Conservation (phyloP, 1,284 basidiomycete genomes). For the Tremellales sp. region DNA sequence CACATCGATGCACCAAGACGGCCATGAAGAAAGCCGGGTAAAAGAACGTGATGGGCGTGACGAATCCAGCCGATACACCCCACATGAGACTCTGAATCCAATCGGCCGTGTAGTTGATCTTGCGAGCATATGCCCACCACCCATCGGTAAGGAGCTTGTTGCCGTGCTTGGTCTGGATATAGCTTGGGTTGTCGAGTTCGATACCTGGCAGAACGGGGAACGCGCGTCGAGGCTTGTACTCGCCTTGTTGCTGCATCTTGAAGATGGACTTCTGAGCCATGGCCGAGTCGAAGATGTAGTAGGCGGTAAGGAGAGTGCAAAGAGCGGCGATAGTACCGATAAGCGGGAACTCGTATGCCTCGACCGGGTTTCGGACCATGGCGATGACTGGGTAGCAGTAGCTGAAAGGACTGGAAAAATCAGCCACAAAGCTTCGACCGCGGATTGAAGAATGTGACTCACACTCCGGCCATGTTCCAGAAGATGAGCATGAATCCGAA, state of each 20-base stretch:
- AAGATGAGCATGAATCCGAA: conserved; percentile 93
- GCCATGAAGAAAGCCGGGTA: conserved; percentile 90
- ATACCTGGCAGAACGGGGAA: conserved; percentile 92
- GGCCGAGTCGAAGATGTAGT: conserved; percentile 80
- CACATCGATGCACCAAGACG: conserved; percentile 80
- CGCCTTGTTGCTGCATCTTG: conserved; percentile 94
- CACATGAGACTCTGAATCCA: conserved; percentile 76
- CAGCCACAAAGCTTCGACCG: conserved; percentile 52
- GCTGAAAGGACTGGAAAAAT: conserved; percentile 55
- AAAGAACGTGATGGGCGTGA: conserved; percentile 88
- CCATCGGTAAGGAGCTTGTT: conserved; percentile 54
- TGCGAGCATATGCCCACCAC: conserved; percentile 71
- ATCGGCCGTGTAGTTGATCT: conserved; percentile 52
- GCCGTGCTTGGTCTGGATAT: conserved; percentile 90
- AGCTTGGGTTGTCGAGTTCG: conserved; percentile 82
- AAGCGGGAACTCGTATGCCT: conserved; percentile 80
- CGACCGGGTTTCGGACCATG: conserved; percentile 91
- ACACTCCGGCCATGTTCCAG: conserved; percentile 91
- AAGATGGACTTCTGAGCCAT: conserved; percentile 98
- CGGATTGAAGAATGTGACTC: conserved; percentile 8
- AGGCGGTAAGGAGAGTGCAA: conserved; percentile 70
- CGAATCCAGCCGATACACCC: conserved; percentile 79
- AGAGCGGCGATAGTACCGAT: conserved; percentile 37
- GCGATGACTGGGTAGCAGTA: conserved; percentile 97
- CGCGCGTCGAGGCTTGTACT: conserved; percentile 75